These are phyloP conservation scores for Gracilaria domingensis DNA, from an alignment of 23 red algal species.

Conservation along the genomic window DNA sequence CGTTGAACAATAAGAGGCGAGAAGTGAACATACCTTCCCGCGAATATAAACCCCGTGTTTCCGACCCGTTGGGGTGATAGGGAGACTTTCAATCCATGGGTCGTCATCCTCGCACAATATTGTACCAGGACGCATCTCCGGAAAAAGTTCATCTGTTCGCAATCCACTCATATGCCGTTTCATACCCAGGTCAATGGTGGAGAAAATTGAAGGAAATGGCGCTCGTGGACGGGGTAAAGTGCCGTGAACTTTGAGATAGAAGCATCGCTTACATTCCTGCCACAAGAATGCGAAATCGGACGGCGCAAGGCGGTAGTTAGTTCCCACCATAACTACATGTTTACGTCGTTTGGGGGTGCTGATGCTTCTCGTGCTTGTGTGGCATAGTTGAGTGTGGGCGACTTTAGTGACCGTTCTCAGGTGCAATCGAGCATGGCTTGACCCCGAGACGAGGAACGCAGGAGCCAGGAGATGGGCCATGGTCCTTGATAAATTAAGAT, in stretches of 20 bases:
- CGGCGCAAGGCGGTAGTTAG: slow-evolving; percentile 52
- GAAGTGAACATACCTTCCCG: slow-evolving; percentile 68
- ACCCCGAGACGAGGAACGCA: background rate
- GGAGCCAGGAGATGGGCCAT: slow-evolving; percentile 13
- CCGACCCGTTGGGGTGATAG: slow-evolving; percentile 59
- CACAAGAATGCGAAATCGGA: slow-evolving; percentile 74
- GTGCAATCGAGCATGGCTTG: background rate
- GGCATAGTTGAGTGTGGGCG: background rate
- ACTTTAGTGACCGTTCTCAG: background rate
- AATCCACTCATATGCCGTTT: slow-evolving; percentile 82
- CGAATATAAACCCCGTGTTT: slow-evolving; percentile 66
- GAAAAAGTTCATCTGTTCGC: slow-evolving; percentile 67
- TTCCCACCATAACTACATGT: background rate
- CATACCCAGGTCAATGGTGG: slow-evolving; percentile 82
- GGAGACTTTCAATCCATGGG: slow-evolving; percentile 74
- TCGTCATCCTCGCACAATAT: slow-evolving; percentile 81
- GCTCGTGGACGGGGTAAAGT: slow-evolving; percentile 55
- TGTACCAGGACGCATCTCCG: slow-evolving; percentile 64
- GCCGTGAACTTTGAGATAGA: slow-evolving; percentile 74
- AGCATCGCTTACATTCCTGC: slow-evolving; percentile 87
- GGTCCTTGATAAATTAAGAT: background rate
- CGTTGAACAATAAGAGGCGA: background rate
- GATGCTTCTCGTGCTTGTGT: background rate
- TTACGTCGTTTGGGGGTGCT: slow-evolving; percentile 6
- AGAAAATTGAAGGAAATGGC: slow-evolving; percentile 86